Percentiles rank a stretch among this genome's conserved stretches.
Conservation (phyloP, 139 green algal species). For the Tetratostichococcus sp. region DNA sequence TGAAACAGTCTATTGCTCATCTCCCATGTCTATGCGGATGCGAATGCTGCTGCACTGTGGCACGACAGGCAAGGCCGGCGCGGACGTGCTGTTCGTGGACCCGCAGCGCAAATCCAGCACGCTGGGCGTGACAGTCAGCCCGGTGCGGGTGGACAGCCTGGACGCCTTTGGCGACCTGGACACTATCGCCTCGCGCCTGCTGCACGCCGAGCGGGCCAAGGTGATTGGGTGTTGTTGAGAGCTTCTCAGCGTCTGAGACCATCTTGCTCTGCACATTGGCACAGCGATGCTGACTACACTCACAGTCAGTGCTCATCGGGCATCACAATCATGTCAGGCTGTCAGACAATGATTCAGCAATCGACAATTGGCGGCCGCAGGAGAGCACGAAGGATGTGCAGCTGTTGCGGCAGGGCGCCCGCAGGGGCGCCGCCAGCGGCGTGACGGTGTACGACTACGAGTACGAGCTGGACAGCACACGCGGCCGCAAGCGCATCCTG, state of each 20-base stretch:
- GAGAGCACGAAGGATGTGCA: slow-evolving; percentile 60
- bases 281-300: no score
- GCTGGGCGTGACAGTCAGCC: slow-evolving; percentile 72
- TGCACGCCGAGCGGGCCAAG: slow-evolving; percentile 43
- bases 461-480: slow-evolving; percentile 77
- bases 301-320: no score
- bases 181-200: slow-evolving; percentile 48
- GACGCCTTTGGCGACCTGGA: slow-evolving; percentile 58
- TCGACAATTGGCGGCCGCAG: slow-evolving; percentile 25
- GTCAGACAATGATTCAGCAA: no score
- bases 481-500: slow-evolving; percentile 70
- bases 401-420: slow-evolving; percentile 33
- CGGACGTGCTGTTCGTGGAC: slow-evolving; percentile 74
- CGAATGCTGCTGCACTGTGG: no score
- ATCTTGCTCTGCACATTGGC: no score
- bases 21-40: no score
- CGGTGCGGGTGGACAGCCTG: slow-evolving; percentile 55
- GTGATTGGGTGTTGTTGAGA: background rate
- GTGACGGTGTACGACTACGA: slow-evolving; percentile 33
- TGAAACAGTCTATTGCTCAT: no score
- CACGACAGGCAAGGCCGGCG: slow-evolving; percentile 48
- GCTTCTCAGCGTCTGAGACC: no score
- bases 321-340: no score
- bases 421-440: slow-evolving; percentile 8
- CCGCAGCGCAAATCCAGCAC: slow-evolving; percentile 46